These are phyloP conservation scores for Taphrina communis DNA, from an alignment of 1,139 yeast genomes.

Conservation along the genomic window DNA sequence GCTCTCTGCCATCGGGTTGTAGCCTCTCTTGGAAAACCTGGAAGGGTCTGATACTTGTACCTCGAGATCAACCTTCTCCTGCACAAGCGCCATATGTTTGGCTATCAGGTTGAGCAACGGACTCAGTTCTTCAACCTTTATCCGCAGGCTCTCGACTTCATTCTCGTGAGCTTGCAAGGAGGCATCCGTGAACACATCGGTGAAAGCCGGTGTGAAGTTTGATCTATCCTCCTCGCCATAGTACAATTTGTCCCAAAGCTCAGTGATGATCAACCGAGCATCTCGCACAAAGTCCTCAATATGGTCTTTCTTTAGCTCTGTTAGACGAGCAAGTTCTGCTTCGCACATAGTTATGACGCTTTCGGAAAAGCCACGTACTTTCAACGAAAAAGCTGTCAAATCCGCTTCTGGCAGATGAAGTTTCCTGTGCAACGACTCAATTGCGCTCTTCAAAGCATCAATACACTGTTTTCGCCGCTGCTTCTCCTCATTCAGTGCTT, in stretches of 20 bases:
- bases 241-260: conserved; percentile 67
- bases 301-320: conserved; percentile 64
- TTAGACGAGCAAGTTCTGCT: conserved; percentile 64
- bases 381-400: conserved; percentile 48
- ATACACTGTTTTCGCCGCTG: conserved; percentile 45
- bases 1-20: conserved; percentile 70
- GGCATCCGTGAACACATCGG: conserved; percentile 60
- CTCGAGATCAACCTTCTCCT: conserved; percentile 67
- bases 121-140: conserved; percentile 59
- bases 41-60: conserved; percentile 81
- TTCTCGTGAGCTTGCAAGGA: conserved; percentile 65
- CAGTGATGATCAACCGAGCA: conserved; percentile 63
- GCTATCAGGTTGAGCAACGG: conserved; percentile 64
- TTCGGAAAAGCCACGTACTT: conserved; percentile 50
- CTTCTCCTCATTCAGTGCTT: conserved; percentile 45
- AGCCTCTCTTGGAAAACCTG: conserved; percentile 73
- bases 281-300: conserved; percentile 72
- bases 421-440: conserved; percentile 50
- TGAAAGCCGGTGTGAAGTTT: conserved; percentile 53
- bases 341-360: conserved; percentile 55
- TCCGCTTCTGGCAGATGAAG: conserved; percentile 46
- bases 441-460: conserved; percentile 43
- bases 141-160: conserved; percentile 62
- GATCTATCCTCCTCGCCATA: conserved; percentile 59
- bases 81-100: conserved; percentile 61